Evolutionary conservation across 805 yeast species (phyloP).

Genomic region (Tetrapisispora phaffii): DNA sequence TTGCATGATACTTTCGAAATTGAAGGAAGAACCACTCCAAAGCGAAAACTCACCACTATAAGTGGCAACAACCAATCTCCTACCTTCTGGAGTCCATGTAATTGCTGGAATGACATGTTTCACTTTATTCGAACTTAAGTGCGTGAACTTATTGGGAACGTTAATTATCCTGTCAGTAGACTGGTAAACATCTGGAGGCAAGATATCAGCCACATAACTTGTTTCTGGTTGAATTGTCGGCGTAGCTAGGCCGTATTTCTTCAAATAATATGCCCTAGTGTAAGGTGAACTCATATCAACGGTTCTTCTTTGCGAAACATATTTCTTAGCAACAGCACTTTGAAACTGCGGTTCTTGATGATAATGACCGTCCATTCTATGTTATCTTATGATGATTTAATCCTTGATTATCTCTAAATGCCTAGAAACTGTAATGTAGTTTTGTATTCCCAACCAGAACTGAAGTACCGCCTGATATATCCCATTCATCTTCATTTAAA

Average conservation of each 20-base stretch:
- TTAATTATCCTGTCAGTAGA: slow-evolving; percentile 37
- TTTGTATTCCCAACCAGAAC: too few relatives aligned
- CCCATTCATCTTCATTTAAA: too few relatives aligned
- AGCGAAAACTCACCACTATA: slow-evolving; percentile 92
- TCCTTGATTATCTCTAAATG: too few relatives aligned
- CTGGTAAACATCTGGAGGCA: slow-evolving; percentile 25
- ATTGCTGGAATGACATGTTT: slow-evolving; percentile 83
- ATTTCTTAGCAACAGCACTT: slow-evolving; percentile 12
- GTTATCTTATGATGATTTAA: neutral
- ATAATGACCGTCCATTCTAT: slow-evolving; percentile 2
- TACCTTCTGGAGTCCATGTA: slow-evolving; percentile 96
- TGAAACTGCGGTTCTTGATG: slow-evolving; percentile 8
- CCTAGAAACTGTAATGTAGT: too few relatives aligned
- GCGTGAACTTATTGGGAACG: slow-evolving; percentile 73
- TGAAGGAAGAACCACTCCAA: slow-evolving; percentile 93
- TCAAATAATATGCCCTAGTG: slow-evolving; percentile 20
- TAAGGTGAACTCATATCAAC: slow-evolving; percentile 27
- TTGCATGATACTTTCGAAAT: slow-evolving; percentile 95
- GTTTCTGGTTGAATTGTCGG: slow-evolving; percentile 26
- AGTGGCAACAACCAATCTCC: slow-evolving; percentile 80
- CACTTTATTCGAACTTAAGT: slow-evolving; percentile 81
- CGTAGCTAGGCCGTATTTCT: slow-evolving; percentile 22
- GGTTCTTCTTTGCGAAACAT: slow-evolving; percentile 26
- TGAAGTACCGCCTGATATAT: too few relatives aligned
- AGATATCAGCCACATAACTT: slow-evolving; percentile 21